Percentiles rank a stretch among this genome's conserved stretches.
These are phyloP conservation scores for Chenopodium berlandieri DNA, from an alignment of 148 eudicot genomes.

Conservation along the genomic window DNA sequence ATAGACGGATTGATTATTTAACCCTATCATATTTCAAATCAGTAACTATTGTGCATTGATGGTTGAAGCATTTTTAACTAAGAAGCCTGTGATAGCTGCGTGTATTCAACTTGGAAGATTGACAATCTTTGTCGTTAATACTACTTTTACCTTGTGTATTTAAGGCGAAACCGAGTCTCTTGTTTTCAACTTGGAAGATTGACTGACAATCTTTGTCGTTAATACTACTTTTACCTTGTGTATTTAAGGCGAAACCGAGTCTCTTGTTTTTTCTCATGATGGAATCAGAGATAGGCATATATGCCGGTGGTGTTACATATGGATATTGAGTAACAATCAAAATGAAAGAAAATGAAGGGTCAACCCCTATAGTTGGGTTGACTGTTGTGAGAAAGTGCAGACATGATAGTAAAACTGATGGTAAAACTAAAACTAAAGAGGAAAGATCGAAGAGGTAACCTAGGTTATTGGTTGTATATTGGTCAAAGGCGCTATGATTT, in stretches of 20 bases:
- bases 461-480: background rate
- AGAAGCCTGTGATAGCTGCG: background rate
- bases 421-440: background rate
- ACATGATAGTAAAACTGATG: background rate
- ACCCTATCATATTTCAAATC: background rate
- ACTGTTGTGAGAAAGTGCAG: background rate
- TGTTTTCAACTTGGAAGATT: background rate
- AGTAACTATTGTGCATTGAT: background rate
- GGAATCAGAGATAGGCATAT: background rate
- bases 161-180: background rate
- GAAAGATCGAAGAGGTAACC: background rate
- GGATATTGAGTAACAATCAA: background rate
- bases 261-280: background rate
- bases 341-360: background rate
- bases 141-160: background rate
- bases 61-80: background rate
- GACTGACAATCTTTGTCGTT: background rate
- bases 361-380: background rate
- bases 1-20: background rate
- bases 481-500: background rate
- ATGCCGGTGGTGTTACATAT: background rate
- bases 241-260: background rate
- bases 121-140: background rate
- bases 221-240: background rate
- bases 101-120: background rate